Evolutionary conservation across 1,284 basidiomycete genomes (phyloP).

Genomic region (Boletus sp.): DNA sequence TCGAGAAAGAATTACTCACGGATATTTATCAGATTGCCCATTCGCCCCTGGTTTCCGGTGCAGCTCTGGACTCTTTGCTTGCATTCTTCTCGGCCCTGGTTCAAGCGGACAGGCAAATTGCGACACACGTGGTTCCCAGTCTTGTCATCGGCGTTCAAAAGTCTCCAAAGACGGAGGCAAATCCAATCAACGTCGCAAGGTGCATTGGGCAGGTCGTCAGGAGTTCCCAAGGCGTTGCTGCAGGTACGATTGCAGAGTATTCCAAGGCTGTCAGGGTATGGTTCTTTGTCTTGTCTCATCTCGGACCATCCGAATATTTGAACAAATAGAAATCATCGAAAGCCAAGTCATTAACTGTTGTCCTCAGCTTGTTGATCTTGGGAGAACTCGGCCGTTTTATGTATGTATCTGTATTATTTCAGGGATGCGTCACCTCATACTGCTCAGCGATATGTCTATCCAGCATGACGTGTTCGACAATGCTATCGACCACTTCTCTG

Average conservation of each 20-base stretch:
- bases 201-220: constrained; percentile 81
- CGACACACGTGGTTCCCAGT: constrained; percentile 72
- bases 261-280: constrained; percentile 72
- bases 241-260: constrained; percentile 80
- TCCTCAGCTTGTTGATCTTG: constrained; percentile 83
- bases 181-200: constrained; percentile 71
- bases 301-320: constrained; percentile 2
- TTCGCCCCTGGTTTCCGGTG: constrained; percentile 73
- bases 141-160: constrained; percentile 64
- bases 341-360: constrained; percentile 61
- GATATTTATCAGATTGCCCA: constrained; percentile 72
- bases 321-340: constrained; percentile 56
- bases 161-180: constrained; percentile 53
- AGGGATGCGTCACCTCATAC: constrained; percentile 5
- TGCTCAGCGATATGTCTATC: constrained; percentile 73
- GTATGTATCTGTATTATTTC: constrained; percentile 43
- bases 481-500: constrained; percentile 71
- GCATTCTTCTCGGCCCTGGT: constrained; percentile 81
- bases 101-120: constrained; percentile 78
- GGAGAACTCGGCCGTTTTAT: constrained; percentile 89
- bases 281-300: neutral
- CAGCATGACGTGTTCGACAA: constrained; percentile 74
- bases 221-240: constrained; percentile 66
- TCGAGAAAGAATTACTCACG: constrained; percentile 69
- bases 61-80: constrained; percentile 76